Percentiles rank a stretch among this genome's conserved stretches.
Evolutionary conservation across 2,329 filamentous ascomycete species (phyloP).

Genomic region (Diaporthe ampelina): DNA sequence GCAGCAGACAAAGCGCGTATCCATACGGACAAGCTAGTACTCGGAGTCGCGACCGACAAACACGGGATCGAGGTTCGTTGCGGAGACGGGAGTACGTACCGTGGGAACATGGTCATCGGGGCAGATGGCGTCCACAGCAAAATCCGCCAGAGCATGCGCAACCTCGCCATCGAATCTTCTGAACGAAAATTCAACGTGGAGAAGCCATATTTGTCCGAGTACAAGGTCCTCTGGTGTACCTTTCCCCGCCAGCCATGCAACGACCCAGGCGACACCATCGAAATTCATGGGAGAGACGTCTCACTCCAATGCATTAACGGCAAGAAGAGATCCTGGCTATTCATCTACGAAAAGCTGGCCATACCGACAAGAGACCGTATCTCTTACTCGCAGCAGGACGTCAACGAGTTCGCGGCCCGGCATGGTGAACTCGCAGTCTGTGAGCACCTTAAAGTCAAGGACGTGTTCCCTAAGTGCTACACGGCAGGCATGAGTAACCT

Average conservation of each 20-base stretch:
- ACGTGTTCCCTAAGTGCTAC: conserved; percentile 48
- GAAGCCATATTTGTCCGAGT: conserved; percentile 50
- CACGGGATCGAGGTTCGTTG: conserved; percentile 10
- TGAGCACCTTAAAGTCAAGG: conserved; percentile 47
- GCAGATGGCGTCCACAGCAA: conserved; percentile 59
- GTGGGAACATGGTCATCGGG: conserved; percentile 55
- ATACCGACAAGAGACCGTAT: conserved; percentile 44
- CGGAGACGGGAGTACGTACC: conserved; percentile 42
- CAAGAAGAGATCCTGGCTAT: conserved; percentile 49
- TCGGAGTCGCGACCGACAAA: neutral
- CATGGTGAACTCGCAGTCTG: conserved; percentile 48
- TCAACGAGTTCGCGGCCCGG: conserved; percentile 46
- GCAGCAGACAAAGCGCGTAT: conserved; percentile 1
- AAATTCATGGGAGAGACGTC: conserved; percentile 49
- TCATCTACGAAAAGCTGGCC: conserved; percentile 52
- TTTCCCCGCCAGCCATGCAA: conserved; percentile 45
- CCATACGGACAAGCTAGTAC: conserved; percentile 1
- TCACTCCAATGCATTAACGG: conserved; percentile 51
- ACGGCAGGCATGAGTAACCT: conserved; percentile 50
- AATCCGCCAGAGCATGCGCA: conserved; percentile 53
- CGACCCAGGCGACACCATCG: conserved; percentile 45
- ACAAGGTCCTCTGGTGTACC: conserved; percentile 52
- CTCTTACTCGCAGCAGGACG: conserved; percentile 47
- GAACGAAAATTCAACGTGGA: conserved; percentile 43
- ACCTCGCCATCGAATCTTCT: conserved; percentile 44